These are phyloP conservation scores for Phytophthora citrophthora DNA, from an alignment of 352 stramenopile species.

Conservation along the genomic window DNA sequence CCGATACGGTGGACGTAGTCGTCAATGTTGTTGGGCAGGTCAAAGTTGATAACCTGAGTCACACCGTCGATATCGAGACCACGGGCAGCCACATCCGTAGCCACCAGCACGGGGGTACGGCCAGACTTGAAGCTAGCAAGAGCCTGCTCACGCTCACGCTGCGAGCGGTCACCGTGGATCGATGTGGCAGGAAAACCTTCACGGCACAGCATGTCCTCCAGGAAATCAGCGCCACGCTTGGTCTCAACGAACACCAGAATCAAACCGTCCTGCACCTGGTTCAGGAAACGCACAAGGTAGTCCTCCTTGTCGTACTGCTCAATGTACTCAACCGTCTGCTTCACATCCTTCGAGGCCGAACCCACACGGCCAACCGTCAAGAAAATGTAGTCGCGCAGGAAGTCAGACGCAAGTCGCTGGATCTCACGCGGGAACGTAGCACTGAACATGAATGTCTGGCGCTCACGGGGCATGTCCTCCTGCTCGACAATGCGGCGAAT, in stretches of 20 bases:
- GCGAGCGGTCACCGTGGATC: slow-evolving; percentile 98
- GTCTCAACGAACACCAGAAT: slow-evolving; percentile 99
- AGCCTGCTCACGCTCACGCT: slow-evolving; percentile 94
- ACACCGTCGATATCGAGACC: slow-evolving; percentile 99
- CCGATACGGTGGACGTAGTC: slow-evolving; percentile 99
- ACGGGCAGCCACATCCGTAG: slow-evolving; percentile 97
- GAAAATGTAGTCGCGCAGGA: slow-evolving; percentile 99
- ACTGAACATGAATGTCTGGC: slow-evolving; percentile 99
- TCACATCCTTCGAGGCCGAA: slow-evolving; percentile 97
- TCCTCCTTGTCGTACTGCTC: slow-evolving; percentile 97
- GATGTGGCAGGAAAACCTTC: slow-evolving; percentile 92
- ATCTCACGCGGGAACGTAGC: slow-evolving; percentile 99
- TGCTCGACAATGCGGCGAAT: slow-evolving; percentile 99
- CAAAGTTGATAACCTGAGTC: slow-evolving; percentile 97
- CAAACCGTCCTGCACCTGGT: slow-evolving; percentile 89
- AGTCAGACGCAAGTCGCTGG: slow-evolving; percentile 96
- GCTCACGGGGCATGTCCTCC: slow-evolving; percentile 96
- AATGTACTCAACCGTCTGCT: slow-evolving; percentile 97
- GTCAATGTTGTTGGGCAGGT: slow-evolving; percentile 98
- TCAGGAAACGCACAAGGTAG: slow-evolving; percentile 96
- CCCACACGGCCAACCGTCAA: slow-evolving; percentile 98
- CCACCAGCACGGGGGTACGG: slow-evolving; percentile 94
- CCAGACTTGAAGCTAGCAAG: slow-evolving; percentile 94
- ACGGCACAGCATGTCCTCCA: slow-evolving; percentile 96
- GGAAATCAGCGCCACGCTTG: slow-evolving; percentile 96